A percentile compares a stretch with the other conserved stretches of the same genome.
Evolutionary conservation across 1,284 basidiomycete genomes (phyloP).

Genomic region (Ganoderma boninense): DNA sequence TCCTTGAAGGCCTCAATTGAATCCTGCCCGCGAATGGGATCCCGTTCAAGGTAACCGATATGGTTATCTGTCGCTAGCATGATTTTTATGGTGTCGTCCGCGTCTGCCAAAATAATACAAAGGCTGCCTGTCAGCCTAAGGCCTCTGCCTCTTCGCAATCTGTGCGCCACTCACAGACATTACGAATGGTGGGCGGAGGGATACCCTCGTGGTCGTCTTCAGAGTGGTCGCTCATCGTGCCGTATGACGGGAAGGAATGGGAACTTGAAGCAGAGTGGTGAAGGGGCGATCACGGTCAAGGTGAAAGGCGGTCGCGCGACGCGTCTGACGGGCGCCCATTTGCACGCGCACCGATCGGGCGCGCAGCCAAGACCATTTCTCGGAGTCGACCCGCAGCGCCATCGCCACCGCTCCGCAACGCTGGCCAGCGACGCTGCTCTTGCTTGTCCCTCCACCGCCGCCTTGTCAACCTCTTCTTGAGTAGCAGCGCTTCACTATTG

Average conservation of each 20-base stretch:
- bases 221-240: conserved; percentile 24
- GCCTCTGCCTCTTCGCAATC: conserved; percentile 1
- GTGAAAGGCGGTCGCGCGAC: conserved; percentile 8
- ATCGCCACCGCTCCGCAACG: conserved; percentile 1
- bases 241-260: neutral
- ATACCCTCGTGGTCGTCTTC: conserved; percentile 23
- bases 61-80: conserved; percentile 95
- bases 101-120: conserved; percentile 45
- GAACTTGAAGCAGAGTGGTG: neutral
- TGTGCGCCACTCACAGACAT: conserved; percentile 45
- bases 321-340: conserved; percentile 12
- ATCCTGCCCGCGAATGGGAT: conserved; percentile 94
- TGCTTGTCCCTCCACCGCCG: neutral
- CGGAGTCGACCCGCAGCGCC: neutral
- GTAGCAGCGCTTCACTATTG: neutral
- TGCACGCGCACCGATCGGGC: conserved; percentile 22
- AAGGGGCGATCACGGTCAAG: conserved; percentile 11
- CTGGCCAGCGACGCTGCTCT: conserved; percentile 7
- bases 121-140: conserved; percentile 5
- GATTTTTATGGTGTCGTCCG: conserved; percentile 81
- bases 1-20: conserved; percentile 96
- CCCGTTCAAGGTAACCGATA: conserved; percentile 94
- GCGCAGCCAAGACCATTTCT: conserved; percentile 16
- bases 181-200: conserved; percentile 42
- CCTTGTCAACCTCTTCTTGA: neutral